Conservation (phyloP, 1,284 basidiomycete genomes). For the Cryptococcus maquisensis region DNA sequence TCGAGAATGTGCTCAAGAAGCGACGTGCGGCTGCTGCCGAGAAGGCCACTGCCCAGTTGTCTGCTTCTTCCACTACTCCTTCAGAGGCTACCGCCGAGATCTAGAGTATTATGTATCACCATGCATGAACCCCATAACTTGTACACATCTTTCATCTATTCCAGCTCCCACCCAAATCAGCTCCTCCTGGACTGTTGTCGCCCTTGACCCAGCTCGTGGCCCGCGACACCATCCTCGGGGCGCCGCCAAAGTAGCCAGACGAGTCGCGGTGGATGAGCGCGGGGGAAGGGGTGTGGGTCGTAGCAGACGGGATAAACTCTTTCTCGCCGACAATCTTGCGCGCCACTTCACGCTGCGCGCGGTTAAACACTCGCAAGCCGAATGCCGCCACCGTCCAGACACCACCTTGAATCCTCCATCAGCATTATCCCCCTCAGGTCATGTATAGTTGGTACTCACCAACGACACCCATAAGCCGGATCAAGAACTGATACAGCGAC, state of each 20-base stretch:
- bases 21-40: slow-evolving; percentile 38
- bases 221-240: slow-evolving; percentile 5
- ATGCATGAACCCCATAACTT: slow-evolving; percentile 1
- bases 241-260: slow-evolving; percentile 6
- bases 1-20: slow-evolving; percentile 73
- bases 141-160: background rate
- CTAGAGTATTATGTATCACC: slow-evolving; percentile 28
- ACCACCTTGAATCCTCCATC: slow-evolving; percentile 28
- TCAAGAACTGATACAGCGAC: slow-evolving; percentile 71
- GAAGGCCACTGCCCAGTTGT: slow-evolving; percentile 32
- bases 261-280: background rate
- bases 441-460: slow-evolving; percentile 39
- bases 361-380: slow-evolving; percentile 44
- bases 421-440: background rate
- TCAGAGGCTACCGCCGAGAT: slow-evolving; percentile 12
- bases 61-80: slow-evolving; percentile 4
- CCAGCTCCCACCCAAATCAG: slow-evolving; percentile 3
- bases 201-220: slow-evolving; percentile 15
- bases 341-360: slow-evolving; percentile 44
- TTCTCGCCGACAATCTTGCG: slow-evolving; percentile 33
- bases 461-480: slow-evolving; percentile 56
- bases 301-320: slow-evolving; percentile 32
- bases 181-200: background rate
- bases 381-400: slow-evolving; percentile 50
- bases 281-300: slow-evolving; percentile 6